Evolutionary conservation across 352 stramenopile genomes (phyloP), one percentile per base, ranked within the genome.

Genomic region (Pythium brassicae): DNA sequence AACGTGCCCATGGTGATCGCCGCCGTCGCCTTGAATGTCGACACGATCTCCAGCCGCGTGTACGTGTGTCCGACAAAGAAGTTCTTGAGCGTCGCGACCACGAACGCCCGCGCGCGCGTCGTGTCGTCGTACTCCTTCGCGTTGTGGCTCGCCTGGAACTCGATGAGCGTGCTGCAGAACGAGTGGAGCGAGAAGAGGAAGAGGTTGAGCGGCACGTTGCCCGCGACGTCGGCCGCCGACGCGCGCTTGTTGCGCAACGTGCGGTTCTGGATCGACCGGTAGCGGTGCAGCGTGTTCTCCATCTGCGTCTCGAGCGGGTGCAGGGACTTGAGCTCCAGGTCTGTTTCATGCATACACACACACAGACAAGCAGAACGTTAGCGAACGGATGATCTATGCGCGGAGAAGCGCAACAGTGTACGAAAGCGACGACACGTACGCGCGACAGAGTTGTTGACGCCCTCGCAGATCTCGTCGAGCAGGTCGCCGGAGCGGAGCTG

Each of bases 171-270:
- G 42, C 75, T 78, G 63, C 83, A 94, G 44, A 92, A 88, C 27
- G 83, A 92, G 61, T 94, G 83, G 44, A 94, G 70, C 27, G 83
- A 91, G 54, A 91, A 93, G 4, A 91, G 60, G 57, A 93, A 93
- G 19, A 93, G 58, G 53, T 91, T 90, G 15, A 93, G 66, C 8
- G 83, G 80, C 0, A 91, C 74, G 47, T 93, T 93, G n/a, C 78
- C 83, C 54, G 85, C 78, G 3, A 93, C 67, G n/a, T 91, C 78
- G 29, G 29, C 29, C 5, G 29, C 29, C 4, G 29, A 35, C 19
- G 86, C 67, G 23, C 76, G 75, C n/a, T 82, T 68, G 2, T 58
- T 71, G 35, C 73, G 68, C 2, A 91, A 56, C 23, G 78, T 66
- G 1, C 72, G 77, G 42, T 74, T 87, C 42, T 91, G 83, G 0